Conservation (phyloP, 2,329 filamentous ascomycete genomes). For the Harringtonia lauricola region DNA sequence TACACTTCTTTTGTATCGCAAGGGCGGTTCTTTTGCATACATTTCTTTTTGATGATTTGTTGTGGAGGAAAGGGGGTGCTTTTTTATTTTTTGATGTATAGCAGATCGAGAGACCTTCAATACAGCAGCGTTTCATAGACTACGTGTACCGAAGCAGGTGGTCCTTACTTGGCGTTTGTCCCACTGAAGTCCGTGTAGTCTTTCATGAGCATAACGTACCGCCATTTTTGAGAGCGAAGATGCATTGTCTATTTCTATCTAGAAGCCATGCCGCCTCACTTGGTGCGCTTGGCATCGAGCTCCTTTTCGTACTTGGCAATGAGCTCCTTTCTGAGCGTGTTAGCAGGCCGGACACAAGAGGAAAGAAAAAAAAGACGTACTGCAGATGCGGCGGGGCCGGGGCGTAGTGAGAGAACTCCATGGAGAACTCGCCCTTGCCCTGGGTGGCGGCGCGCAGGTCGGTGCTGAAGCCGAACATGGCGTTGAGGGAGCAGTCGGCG, state of each 20-base stretch:
- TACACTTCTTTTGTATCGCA: background rate
- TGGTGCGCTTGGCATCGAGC: conserved; percentile 43
- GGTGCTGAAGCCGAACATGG: conserved; percentile 95
- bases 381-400: conserved; percentile 81
- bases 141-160: too few species aligned
- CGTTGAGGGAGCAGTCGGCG: conserved; percentile 86
- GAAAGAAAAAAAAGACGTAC: conserved; percentile 37
- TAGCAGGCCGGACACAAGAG: conserved; percentile 5
- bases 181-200: too few species aligned
- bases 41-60: background rate
- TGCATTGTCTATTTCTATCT: too few species aligned
- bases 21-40: conserved; percentile 1
- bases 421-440: conserved; percentile 95
- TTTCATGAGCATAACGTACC: too few species aligned
- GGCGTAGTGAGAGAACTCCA: conserved; percentile 98
- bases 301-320: conserved; percentile 49
- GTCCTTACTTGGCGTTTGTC: too few species aligned
- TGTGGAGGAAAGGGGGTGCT: background rate
- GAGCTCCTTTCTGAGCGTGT: conserved; percentile 40
- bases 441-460: conserved; percentile 88
- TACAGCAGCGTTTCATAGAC: too few species aligned
- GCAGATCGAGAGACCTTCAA: too few species aligned
- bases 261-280: conserved; percentile 21
- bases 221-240: too few species aligned
- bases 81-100: background rate